A percentile compares a stretch with the other conserved stretches of the same genome.
These are phyloP conservation scores for Teunomyces funiuensis DNA, from an alignment of 805 yeast species.

Conservation along the genomic window DNA sequence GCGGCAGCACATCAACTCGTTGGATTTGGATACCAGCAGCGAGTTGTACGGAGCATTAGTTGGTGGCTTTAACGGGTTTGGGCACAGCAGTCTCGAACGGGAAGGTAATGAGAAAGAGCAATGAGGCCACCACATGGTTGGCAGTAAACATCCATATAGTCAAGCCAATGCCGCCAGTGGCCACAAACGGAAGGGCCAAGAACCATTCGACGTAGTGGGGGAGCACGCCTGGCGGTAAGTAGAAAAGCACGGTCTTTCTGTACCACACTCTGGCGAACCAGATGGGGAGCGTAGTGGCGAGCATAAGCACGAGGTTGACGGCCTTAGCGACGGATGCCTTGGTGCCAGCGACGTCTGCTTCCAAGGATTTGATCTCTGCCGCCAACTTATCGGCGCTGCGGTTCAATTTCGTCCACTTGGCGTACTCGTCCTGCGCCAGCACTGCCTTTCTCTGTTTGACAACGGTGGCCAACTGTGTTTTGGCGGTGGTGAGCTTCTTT, in stretches of 20 bases:
- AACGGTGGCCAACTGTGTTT: constrained; percentile 46
- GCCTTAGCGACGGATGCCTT: constrained; percentile 33
- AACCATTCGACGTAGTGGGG: constrained; percentile 57
- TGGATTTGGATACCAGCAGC: constrained; percentile 5
- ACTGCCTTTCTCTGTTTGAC: constrained; percentile 57
- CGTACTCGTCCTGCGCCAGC: constrained; percentile 91
- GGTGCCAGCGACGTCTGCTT: constrained; percentile 35
- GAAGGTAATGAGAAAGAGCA: constrained; percentile 15
- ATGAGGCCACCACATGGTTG: constrained; percentile 26
- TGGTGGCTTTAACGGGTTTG: not conserved
- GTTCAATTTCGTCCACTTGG: constrained; percentile 91
- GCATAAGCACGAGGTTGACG: constrained; percentile 35
- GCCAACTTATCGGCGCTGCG: constrained; percentile 62
- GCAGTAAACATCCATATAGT: constrained; percentile 54
- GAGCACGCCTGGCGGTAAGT: constrained; percentile 55
- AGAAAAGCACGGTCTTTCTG: constrained; percentile 55
- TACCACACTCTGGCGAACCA: constrained; percentile 52
- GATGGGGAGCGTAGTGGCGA: constrained; percentile 46
- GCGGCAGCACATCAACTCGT: constrained; percentile 9
- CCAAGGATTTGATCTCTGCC: constrained; percentile 48
- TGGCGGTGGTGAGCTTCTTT: constrained; percentile 23
- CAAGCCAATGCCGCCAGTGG: constrained; percentile 60
- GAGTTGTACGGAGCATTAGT: constrained; percentile 1
- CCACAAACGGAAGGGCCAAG: constrained; percentile 65
- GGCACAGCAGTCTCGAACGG: constrained; percentile 12